Evolutionary conservation across 176 grass and related monocot genomes (phyloP), one percentile per base, ranked within the genome.

Genomic region (Leersia perrieri): DNA sequence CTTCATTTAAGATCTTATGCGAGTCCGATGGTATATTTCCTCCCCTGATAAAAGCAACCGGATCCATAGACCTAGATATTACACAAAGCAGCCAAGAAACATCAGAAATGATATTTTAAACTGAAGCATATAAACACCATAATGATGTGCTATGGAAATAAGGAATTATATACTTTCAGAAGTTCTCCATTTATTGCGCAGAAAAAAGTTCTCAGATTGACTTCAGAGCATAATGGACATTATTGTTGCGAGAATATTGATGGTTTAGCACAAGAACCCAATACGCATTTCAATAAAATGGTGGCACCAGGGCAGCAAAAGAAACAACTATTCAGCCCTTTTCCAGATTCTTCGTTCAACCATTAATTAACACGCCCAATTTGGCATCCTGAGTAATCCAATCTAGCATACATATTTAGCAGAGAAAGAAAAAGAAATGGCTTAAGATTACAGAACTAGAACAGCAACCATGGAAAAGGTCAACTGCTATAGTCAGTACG

Each of bases 1-100:
- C 81, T 80, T 95, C 87, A 71, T 81, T 74, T 27, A 80, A 5
- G 64, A 65, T 58, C 67, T 82, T 92, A 35, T 81, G 69, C 33
- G 75, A 69, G 75, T 74, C 73, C 66, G 67, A 66, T 47, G 71
- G 41, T 15, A 35, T 53, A 23, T 84, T 83, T 91, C 81, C 91
- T 81, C 84, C 84, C 75, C 84, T 85, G 33, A 61, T 16, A 29
- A 86, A 76, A 76, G 81, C 61, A 73, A 38, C 66, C 11, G 85
- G 88, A 79, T 93, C 88, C 71, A 64, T 42, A 33, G 83, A 79
- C 82, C 92, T 91, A 61, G 33, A 79, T 49, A 83, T 80, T 60
- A 35, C 31, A 79, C 9, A 32, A 86, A 70, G 32, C 42, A 78
- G 82, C 2, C 16, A 72, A 77, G n/a, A 49, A 76, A 22, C 51